Base-by-base conservation (phyloP, 2,329 filamentous ascomycete genomes). In the Verticillium alfalfae region DNA sequence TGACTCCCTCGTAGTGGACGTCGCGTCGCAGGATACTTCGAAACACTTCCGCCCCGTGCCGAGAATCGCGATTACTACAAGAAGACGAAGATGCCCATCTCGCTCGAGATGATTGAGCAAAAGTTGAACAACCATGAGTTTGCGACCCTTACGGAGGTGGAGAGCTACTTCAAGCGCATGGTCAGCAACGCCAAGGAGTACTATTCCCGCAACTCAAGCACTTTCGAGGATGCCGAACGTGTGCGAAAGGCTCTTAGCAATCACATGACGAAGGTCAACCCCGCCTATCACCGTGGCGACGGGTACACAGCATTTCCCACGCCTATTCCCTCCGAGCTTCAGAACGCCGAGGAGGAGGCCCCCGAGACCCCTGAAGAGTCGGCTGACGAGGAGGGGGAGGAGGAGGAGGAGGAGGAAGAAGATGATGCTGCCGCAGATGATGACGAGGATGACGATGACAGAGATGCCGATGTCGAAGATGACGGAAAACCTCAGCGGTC, bases 141-240 rank as follows among this genome's bases (percentile, higher is more conserved):
- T 71, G 72, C 82, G 15, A 89, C 78, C 59, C 81, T 97, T 57
- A 87, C 91, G 6, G 82, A 88, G 58, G 79, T 97, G 13, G 93
- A 97, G 74, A 88, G 90, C 70, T 93, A 93, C 72, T 85, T 94
- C 71, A 96, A 95, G 79, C 88, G 92, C 65, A 90, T 97, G 83
- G 89, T 96, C 61, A 84, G 87, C 66, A 97, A 96, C 70, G 91
- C 91, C 39, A 96, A 96, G 74, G 88, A 92, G 60, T 95, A 87
- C 76, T 94, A 94, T 70, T 82, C 88, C 63, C 89, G 89, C 67
- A 84, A 83, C 54, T 92, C 91, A 0, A 78, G 86, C 62, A 82
- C 90, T 41, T 94, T 89, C 71, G 89, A 92, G 54, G 92, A 97
- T 77, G 92, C 93, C 9, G 93, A 97, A 75, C 87, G 92, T 57